A percentile compares a stretch with the other conserved stretches of the same genome.
phyloP scores from a whole-genome alignment of 2,329 filamentous ascomycete species.

The Cladosporium colombiae region DNA sequence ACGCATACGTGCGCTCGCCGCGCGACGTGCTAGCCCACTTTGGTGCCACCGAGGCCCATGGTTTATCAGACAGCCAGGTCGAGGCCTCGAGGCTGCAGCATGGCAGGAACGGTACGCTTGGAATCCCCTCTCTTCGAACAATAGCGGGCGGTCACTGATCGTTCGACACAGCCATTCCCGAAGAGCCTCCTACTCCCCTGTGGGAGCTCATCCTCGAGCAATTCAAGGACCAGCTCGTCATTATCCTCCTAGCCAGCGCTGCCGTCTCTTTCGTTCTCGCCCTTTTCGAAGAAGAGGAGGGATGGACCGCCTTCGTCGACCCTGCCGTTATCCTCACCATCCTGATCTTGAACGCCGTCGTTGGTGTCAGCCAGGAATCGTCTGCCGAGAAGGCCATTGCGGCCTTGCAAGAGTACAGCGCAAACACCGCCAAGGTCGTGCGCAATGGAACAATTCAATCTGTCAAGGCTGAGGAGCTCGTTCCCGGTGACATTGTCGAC shows the following conservation, averaged over 20 bases:
- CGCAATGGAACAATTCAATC: conserved; percentile 78
- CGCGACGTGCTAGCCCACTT: conserved; percentile 41
- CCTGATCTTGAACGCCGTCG: conserved; percentile 91
- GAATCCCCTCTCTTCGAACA: background rate
- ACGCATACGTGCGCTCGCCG: conserved; percentile 38
- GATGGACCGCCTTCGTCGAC: conserved; percentile 97
- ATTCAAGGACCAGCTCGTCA: conserved; percentile 97
- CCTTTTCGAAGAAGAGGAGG: conserved; percentile 87
- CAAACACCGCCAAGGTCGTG: conserved; percentile 93
- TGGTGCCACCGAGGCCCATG: conserved; percentile 36
- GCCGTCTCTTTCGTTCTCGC: conserved; percentile 91
- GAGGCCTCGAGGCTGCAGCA: conserved; percentile 36
- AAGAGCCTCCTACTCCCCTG: conserved; percentile 92
- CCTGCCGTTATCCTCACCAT: conserved; percentile 96
- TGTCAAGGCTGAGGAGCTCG: conserved; percentile 94
- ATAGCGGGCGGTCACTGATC: conserved; percentile 20
- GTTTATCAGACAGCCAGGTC: conserved; percentile 37
- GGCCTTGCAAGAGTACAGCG: conserved; percentile 96
- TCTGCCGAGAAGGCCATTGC: conserved; percentile 98
- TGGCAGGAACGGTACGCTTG: conserved; percentile 39
- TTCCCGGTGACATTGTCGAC: conserved; percentile 89
- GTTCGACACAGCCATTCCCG: conserved; percentile 61
- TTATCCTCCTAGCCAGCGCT: conserved; percentile 90
- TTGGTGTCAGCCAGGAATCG: conserved; percentile 97
- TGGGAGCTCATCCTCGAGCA: conserved; percentile 98